Evolutionary conservation across 192 early-diverging fungal genomes (phyloP).

Genomic region (Podila minutissima): DNA sequence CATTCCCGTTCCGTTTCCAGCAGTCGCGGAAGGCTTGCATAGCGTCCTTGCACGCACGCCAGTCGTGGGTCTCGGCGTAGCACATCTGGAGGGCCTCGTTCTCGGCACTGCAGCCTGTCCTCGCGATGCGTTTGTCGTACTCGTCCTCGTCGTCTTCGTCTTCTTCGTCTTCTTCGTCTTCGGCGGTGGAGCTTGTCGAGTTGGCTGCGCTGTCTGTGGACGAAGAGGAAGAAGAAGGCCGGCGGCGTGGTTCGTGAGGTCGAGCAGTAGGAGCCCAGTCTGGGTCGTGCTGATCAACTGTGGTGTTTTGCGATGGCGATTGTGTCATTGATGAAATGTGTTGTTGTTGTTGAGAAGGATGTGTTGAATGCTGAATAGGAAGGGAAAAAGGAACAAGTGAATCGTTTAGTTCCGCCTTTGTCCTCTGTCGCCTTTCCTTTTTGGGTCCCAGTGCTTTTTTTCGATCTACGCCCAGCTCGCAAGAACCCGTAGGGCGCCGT

Average conservation of each 20-base stretch:
- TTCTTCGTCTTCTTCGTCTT: conserved; percentile 33
- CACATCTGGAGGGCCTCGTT: conserved; percentile 87
- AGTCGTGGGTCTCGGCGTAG: conserved; percentile 87
- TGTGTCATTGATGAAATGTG: background rate
- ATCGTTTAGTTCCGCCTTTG: background rate
- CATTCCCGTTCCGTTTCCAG: conserved; percentile 63
- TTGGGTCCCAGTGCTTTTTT: too few species aligned
- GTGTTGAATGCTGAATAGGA: background rate
- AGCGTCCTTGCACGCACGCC: conserved; percentile 82
- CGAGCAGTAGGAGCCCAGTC: conserved; percentile 42
- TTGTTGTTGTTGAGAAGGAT: background rate
- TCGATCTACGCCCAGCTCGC: too few species aligned
- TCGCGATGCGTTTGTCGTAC: conserved; percentile 79
- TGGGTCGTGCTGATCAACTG: conserved; percentile 24
- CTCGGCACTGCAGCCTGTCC: conserved; percentile 83
- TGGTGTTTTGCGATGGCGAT: conserved; percentile 1
- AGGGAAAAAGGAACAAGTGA: background rate
- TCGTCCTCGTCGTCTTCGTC: conserved; percentile 75
- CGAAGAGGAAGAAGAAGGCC: background rate
- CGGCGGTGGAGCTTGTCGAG: background rate
- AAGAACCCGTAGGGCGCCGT: too few species aligned
- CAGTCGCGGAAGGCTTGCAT: conserved; percentile 85
- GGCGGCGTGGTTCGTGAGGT: conserved; percentile 20
- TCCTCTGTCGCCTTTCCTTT: too few species aligned
- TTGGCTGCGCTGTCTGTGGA: background rate